Base-by-base conservation (phyloP, 352 stramenopile genomes). In the Globisporangium paroecandrum region DNA sequence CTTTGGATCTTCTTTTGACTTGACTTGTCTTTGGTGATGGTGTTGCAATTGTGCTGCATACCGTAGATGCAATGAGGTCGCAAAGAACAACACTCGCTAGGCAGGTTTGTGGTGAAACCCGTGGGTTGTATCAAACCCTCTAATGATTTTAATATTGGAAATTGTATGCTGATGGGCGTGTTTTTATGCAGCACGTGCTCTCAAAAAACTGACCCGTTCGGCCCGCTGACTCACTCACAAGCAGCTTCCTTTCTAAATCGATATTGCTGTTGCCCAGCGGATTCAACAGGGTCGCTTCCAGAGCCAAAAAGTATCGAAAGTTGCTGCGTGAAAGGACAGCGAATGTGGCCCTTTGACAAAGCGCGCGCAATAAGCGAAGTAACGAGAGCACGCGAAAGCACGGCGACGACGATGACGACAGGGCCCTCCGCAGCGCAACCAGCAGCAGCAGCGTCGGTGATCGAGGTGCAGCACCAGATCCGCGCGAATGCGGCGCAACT, bases 391-490 rank as follows among this genome's bases (percentile, higher is more conserved):
- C 22, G 55, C 18, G 24, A 58, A 57, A 22, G 6, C 53, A 58
- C 6, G 25, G 13, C 4, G 18, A 36, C 27, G 55, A n/a, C 46
- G 46, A 66, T 66, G 46, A 32, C 60, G 29, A 51, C 51, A 51
- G 43, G 29, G 54, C 27, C 27, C 55, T 61, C 29, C 18, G 22
- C 55, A 46, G 29, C 29, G 4, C 55, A 61, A 3, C 55, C 18
- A n/a, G 18, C 29, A 27, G 27, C 47, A 20, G 32, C n/a, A 6
- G 38, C 63, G 2, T 71, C 78, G 15, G 73, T 88, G 51, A 69
- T 91, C 64, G 73, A 90, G 22, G 71, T 94, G 65, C 89, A 95
- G 79, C 81, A 90, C 41, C 85, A 95, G 72, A 95, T 95, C 69
- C 81, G 86, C 49, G 71, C 81, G 32, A 95, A 94, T 34, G 87